Base-by-base conservation (phyloP, 352 stramenopile genomes). In the Pythium phragmitis region DNA sequence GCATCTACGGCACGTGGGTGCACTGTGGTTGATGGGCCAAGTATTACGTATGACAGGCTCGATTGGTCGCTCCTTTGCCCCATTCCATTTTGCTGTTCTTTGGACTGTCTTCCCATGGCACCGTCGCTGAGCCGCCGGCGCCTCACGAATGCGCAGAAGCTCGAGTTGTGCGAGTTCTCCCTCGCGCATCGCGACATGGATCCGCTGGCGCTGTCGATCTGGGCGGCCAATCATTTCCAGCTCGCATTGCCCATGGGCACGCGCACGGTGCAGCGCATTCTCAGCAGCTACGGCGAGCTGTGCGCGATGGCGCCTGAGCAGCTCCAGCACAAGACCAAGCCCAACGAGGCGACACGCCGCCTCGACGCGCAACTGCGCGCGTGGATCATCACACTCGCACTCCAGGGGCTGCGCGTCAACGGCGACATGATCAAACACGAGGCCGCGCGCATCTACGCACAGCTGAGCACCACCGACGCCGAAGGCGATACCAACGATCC, bases 81-180 rank as follows among this genome's bases (percentile, higher is more conserved):
- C 0, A 30, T 33, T 17, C 23, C 19, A 51, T 30, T 17, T 19
- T 19, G 37, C 37, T 9, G 37, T 42, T 42, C 37, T 42, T 12
- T 9, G 3, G 37, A 12, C 9, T 42, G 37, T 12, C 37, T 12
- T n/a, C 42, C 7, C 48, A 52, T 52, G 46, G 8, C 46, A 3
- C n/a, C 46, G 46, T 17, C 21, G 13, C 4, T 55, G 12, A 37
- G 26, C 21, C 53, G 39, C 6, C 37, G 48, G 13, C 48, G 53
- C 11, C 53, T 59, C 14, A 36, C 17, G 19, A 13, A 17, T 13
- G 53, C 53, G 39, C 53, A 59, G 39, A 59, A 50, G 53, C 37
- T 59, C 39, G 53, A 59, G 53, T 36, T 59, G 36, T 59, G 39
- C 53, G 53, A 50, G 53, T 28, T 36, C 39, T 59, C n/a, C 11